Evolutionary conservation across 106 monocot genomes (phyloP), one percentile per base, ranked within the genome.

Genomic region (Iris macrosiphon): DNA sequence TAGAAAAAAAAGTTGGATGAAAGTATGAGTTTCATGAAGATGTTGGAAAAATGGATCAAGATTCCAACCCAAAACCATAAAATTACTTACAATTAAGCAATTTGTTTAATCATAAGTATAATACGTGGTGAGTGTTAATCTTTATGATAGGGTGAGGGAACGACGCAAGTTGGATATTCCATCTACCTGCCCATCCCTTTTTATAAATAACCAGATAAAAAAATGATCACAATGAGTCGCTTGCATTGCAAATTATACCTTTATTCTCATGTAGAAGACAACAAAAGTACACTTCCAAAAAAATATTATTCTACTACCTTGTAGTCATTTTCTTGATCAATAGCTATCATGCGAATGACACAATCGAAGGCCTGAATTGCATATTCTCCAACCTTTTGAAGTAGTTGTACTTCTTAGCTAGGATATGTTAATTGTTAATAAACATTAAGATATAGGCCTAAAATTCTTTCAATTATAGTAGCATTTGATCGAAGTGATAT

Each of bases 181-280:
- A 96, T 96, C 78, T 96, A 90, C 66, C 90, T 80, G 48, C 90
- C 96, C 96, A 96, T 96, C 96, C 96, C 90, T 64, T 86, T 83
- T 67, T 96, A 90, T 35, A 96, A 67, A 73, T 90, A 96, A 3
- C 86, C 85, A 34, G 90, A 77, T 89, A 66, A 96, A 96, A 46
- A 69, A 70, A 85, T 96, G 96, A 21, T 96, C 96, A 42, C 96
- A 96, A 15, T 89, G 96, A 34, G 96, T 90, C 32, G 90, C 89
- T 89, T 95, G 70, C 51, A 74, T n/a, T n/a, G n/a, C 31, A 4
- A n/a, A 49, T 20, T n/a, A n/a, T 10, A 32, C 40, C 10, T 14
- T 12, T 42, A 13, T 35, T 38, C 35, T 32, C 3, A 25, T 18
- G 31, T 1, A 54, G 19, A 33, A 19, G 19, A 44, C 16, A 45